Conservation (phyloP, 768 basidiomycete species). For the Pleurotus salmoneostramineus region DNA sequence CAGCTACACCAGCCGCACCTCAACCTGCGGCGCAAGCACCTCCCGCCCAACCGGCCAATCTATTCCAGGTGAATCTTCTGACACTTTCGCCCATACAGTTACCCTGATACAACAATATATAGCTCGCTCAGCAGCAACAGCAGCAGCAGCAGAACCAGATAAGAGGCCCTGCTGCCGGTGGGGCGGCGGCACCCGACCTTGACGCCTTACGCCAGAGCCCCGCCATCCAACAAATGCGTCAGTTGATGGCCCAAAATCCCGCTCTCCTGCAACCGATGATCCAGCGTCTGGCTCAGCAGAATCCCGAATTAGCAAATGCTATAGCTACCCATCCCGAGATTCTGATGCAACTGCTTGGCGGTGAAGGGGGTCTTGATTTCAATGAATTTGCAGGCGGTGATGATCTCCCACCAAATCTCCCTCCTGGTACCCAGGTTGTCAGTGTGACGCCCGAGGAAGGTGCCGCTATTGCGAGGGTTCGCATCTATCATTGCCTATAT, state of each 20-base stretch:
- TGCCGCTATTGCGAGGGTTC: slow-evolving; percentile 84
- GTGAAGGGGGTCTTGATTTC: slow-evolving; percentile 31
- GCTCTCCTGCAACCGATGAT: slow-evolving; percentile 72
- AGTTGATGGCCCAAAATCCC: slow-evolving; percentile 75
- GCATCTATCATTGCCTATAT: slow-evolving; percentile 21
- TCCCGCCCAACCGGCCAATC: slow-evolving; percentile 29
- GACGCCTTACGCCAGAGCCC: slow-evolving; percentile 57
- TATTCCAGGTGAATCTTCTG: slow-evolving; percentile 86
- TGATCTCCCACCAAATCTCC: slow-evolving; percentile 15
- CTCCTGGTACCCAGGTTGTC: slow-evolving; percentile 59
- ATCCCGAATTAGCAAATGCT: slow-evolving; percentile 71
- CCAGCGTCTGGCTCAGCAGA: slow-evolving; percentile 72
- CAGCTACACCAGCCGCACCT: slow-evolving; percentile 28
- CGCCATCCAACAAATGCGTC: slow-evolving; percentile 68
- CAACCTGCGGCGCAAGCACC: slow-evolving; percentile 22
- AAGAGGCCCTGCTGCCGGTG: slow-evolving; percentile 31
- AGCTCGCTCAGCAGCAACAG: slow-evolving; percentile 74
- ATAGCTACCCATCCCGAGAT: slow-evolving; percentile 72
- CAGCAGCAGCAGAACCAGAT: slow-evolving; percentile 25
- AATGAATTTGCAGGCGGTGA: slow-evolving; percentile 37
- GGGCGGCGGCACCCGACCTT: slow-evolving; percentile 30
- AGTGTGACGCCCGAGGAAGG: slow-evolving; percentile 84
- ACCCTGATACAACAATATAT: slow-evolving; percentile 4
- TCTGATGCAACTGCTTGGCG: slow-evolving; percentile 60
- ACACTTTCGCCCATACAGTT: slow-evolving; percentile 30